These are phyloP conservation scores for Bipolaris bicolor DNA, from an alignment of 2,329 filamentous ascomycete species.

Conservation along the genomic window DNA sequence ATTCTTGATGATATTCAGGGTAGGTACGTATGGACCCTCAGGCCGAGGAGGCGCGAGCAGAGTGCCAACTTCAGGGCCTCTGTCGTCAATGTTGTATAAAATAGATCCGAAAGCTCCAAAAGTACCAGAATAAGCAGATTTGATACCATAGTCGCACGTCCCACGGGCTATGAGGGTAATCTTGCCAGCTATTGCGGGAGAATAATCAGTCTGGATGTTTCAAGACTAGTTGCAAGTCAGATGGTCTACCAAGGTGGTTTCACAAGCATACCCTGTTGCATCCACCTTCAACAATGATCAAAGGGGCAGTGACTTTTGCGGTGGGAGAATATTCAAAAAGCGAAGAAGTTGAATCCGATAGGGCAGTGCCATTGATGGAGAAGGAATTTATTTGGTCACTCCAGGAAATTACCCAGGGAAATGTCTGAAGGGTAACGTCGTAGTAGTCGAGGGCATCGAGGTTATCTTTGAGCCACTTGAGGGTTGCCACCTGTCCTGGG, in stretches of 20 bases:
- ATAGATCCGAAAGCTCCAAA: slow-evolving; percentile 74
- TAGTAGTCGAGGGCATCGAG: background rate
- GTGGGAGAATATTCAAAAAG: background rate
- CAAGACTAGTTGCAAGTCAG: background rate
- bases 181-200: slow-evolving; percentile 62
- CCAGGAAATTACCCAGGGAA: too few relatives aligned
- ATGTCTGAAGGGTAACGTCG: background rate
- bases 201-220: slow-evolving; percentile 60
- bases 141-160: slow-evolving; percentile 72
- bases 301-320: background rate
- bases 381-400: background rate
- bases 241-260: slow-evolving; percentile 10
- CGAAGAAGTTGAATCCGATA: background rate
- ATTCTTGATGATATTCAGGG: slow-evolving; percentile 66
- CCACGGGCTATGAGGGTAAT: slow-evolving; percentile 76
- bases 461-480: background rate
- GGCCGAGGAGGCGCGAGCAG: slow-evolving; percentile 66
- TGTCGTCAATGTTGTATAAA: slow-evolving; percentile 72
- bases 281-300: background rate
- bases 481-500: background rate
- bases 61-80: slow-evolving; percentile 65
- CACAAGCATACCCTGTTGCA: background rate
- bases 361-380: background rate
- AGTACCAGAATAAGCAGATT: slow-evolving; percentile 70
- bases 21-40: slow-evolving; percentile 65